Evolutionary conservation across 2,329 filamentous ascomycete species (phyloP).

Genomic region (Grosmannia serpens): DNA sequence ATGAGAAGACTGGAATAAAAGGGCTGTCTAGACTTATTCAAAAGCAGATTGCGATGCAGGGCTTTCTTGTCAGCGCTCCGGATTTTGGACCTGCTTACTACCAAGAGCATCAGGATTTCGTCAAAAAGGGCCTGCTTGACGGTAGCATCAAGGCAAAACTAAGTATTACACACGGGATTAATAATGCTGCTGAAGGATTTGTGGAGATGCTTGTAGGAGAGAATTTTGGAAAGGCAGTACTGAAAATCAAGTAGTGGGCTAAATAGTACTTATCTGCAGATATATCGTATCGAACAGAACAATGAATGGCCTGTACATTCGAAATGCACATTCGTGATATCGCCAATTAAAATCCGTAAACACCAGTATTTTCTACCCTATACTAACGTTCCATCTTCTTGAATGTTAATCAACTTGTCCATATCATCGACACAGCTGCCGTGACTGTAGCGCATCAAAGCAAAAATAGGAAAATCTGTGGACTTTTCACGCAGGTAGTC

Average conservation of each 20-base stretch:
- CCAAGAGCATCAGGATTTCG: conserved; percentile 62
- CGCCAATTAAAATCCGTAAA: too few species aligned
- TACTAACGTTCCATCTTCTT: background rate
- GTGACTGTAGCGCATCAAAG: too few species aligned
- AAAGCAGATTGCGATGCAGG: conserved; percentile 60
- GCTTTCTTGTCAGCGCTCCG: conserved; percentile 61
- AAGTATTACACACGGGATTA: conserved; percentile 62
- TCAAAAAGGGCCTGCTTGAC: conserved; percentile 66
- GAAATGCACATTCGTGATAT: too few species aligned
- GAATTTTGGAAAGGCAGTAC: conserved; percentile 78
- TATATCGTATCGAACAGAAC: background rate
- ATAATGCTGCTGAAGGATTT: conserved; percentile 62
- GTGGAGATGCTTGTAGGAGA: conserved; percentile 64
- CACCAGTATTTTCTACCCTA: too few species aligned
- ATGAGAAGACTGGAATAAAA: conserved; percentile 52
- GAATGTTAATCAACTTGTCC: background rate
- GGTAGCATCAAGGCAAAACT: conserved; percentile 62
- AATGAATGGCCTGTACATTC: too few species aligned
- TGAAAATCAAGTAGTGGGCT: conserved; percentile 39
- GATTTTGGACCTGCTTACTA: conserved; percentile 54
- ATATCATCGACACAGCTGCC: background rate
- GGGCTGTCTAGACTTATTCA: conserved; percentile 53
- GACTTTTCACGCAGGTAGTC: too few species aligned
- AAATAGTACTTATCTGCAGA: background rate
- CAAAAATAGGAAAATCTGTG: too few species aligned